Base-by-base conservation (phyloP, 1,139 yeast species). In the Geotrichum klebahnii region DNA sequence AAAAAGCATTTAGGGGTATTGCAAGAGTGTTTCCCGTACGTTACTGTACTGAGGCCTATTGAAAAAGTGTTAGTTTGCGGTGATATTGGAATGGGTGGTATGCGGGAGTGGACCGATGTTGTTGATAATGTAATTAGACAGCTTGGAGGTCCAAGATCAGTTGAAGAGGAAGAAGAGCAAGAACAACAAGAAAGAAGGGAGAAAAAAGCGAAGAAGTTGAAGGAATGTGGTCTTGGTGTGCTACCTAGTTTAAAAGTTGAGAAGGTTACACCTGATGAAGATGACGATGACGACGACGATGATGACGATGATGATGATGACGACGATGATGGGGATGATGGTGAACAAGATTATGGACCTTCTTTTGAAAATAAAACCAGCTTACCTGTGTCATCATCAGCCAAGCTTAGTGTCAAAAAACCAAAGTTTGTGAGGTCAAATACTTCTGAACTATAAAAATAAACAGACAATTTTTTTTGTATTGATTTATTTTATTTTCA, bases 61-160 rank as follows among this genome's bases (percentile, higher is more conserved):
- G 97, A 92, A 62, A 92, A 92, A 67, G 95, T 89, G 5, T 74
- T 87, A 57, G 87, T 86, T 2, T 87, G 96, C 71, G 98, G 98
- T 47, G 98, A 92, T 67, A 86, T 90, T 52, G 98, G 98, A 2
- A 84, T 80, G 73, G 97, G 97, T 23, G 98, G 97, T 9, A 92
- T 92, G 98, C 76, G 95, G 63, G 97, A 92, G 68, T 90, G 97
- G 96, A 78, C 81, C 55, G 97, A 89, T 57, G 78, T 90, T 50
- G 97, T 89, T 8, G 96, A 87, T 60, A 79, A 81, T 14, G 67
- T 88, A 51, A 80, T 86, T 47, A 76, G 80, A 5, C 58, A 64
- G 20, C 61, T 71, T n/a, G 72, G 71, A 23, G 67, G 66, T 3
- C 61, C 60, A 3, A 61, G 62, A 2, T 62, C 60, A 5, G 64